Evolutionary conservation across 306 rosid genomes (phyloP).

Genomic region (Acacia acuminata): DNA sequence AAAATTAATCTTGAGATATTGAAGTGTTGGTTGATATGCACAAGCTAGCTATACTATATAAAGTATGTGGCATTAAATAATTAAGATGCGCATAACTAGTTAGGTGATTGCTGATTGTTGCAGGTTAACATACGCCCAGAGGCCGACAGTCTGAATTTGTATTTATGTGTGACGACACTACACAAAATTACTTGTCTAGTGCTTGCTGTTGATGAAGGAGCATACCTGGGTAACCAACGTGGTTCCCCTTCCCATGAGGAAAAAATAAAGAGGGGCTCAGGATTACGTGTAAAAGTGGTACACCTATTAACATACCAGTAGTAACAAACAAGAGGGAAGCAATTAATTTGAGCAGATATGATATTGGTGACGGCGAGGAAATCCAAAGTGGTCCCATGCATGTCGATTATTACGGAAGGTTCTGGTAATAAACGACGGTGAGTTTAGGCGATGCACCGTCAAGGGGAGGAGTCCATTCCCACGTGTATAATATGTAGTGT

Average conservation of each 20-base stretch:
- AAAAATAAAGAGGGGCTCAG: neutral
- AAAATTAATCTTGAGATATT: neutral
- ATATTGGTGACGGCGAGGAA: neutral
- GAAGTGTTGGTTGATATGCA: neutral
- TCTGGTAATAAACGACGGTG: neutral
- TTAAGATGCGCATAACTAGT: neutral
- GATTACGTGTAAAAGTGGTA: neutral
- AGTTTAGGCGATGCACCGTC: conserved; percentile 13
- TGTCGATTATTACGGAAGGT: neutral
- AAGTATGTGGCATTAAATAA: neutral
- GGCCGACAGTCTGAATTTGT: neutral
- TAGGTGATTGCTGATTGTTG: conserved; percentile 9
- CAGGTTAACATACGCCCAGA: neutral
- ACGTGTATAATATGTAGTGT: neutral
- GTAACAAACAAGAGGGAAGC: neutral
- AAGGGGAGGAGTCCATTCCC: neutral
- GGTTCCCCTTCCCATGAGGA: neutral
- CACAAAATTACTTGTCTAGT: neutral
- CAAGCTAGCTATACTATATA: neutral
- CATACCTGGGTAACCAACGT: neutral
- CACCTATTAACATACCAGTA: neutral
- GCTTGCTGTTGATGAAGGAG: neutral
- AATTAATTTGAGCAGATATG: neutral
- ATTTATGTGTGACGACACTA: neutral
- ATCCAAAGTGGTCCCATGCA: neutral